Base-by-base conservation (phyloP, 305 asterid genomes). In the Solanum hybrid region DNA sequence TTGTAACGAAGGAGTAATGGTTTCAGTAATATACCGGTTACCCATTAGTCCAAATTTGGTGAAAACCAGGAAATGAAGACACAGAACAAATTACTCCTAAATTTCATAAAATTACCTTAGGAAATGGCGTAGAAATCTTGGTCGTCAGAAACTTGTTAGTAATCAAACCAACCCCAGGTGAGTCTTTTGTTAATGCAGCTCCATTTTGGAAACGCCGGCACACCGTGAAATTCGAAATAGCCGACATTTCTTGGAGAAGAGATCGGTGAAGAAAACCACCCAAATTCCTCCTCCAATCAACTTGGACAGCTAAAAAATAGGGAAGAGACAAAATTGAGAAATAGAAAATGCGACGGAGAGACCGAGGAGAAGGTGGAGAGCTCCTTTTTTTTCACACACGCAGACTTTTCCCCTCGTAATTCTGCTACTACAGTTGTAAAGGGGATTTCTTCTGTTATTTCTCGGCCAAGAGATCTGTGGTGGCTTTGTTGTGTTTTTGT, bases 211-310 rank as follows among this genome's bases (percentile, higher is more conserved):
- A 85, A 24, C 70, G 88, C 83, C 88, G 90, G 90, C 83, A 61
- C n/a, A 61, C 89, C 26, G 81, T 81, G n/a, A 89, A 89, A 33
- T 82, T 89, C 13, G 89, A 80, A 34, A 89, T 29, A 80, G 81
- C 34, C 15, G 83, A 89, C 90, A 89, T 89, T 89, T 80, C 34
- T 83, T 14, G 26, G 88, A 83, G 72, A 27, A 82, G 87, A 80
- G 86, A 80, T 80, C 86, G 68, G 7, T 7, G 72, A 14, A 39
- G 37, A 39, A 81, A 6, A 2, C 70, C 70, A 15, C 87, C 4
- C 68, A 79, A 79, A 79, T 3, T 79, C 61, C 86, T 12, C 86
- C n/a, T n/a, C 61, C 86, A 79, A 36, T 33, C 14, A 78, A 78
- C 45, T 33, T 78, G 83, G 27, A 6, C 45, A 78, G 27, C 27